Base-by-base conservation (phyloP, 306 rosid species). In the Ormosia semicastrata region DNA sequence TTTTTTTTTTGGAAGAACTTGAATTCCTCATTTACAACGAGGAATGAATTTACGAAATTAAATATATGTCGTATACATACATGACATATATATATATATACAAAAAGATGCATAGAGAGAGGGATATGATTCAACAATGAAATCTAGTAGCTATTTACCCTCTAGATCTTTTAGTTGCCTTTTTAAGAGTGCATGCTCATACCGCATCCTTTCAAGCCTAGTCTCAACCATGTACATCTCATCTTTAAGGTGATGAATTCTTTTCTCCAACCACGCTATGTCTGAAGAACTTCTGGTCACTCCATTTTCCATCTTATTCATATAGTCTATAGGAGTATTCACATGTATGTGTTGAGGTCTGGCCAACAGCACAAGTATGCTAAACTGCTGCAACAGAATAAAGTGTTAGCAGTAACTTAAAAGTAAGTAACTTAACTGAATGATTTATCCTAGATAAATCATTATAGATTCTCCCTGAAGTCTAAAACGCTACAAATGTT, bases 191-290 rank as follows among this genome's bases (percentile, higher is more conserved):
- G 89, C 74, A 66, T 92, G 92, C 77, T 93, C 98, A 56, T 78
- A 83, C 18, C 82, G 89, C 98, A 96, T 89, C 83, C 92, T 91
- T 88, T 92, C 99, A 11, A 96, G 91, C 78, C 94, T 90, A 66
- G 89, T 84, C 85, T 93, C 99, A 36, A 96, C 92, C 94, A 89
- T 87, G 85, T 91, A 83, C 94, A 93, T 93, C 83, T 96, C 98
- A 58, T 96, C 98, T 84, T 96, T 93, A 13, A 96, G 97, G 84
- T 89, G 84, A 89, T 93, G 94, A 66, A 89, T 75, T 82, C 94
- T 91, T 89, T 91, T 92, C 81, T 96, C 99, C 85, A 96, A 37
- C 98, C 98, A 93, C 24, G 87, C 89, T 74, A 85, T 37, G 40
- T 86, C 86, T 57, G 92, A 91, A 7, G 91, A 77, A 84, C 83